Evolutionary conservation across 805 yeast species (phyloP).

Genomic region (Spathaspora passalidarum): DNA sequence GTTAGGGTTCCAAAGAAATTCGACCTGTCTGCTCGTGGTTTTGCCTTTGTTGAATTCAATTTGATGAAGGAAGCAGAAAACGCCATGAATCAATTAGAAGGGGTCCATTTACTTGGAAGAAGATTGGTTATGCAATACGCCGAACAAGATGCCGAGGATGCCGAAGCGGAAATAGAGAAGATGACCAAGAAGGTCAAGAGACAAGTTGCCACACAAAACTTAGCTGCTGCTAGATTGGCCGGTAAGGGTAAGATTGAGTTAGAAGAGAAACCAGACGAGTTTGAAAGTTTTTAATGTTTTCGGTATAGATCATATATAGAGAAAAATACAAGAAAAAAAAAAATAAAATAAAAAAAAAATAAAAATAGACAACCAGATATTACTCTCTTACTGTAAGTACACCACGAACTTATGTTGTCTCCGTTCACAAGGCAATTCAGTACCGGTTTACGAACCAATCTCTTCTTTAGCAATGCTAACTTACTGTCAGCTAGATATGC

Average conservation of each 20-base stretch:
- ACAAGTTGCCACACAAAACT: constrained; percentile 75
- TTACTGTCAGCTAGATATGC: constrained; percentile 8
- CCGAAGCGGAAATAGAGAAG: constrained; percentile 84
- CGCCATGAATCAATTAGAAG: constrained; percentile 91
- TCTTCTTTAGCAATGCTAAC: constrained; percentile 15
- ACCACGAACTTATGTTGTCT: background rate
- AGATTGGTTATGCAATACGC: constrained; percentile 92
- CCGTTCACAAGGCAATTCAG: background rate
- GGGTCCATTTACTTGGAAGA: constrained; percentile 95
- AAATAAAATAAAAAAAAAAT: background rate
- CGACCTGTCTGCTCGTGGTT: constrained; percentile 93
- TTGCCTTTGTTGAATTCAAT: constrained; percentile 93
- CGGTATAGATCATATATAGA: background rate
- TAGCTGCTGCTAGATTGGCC: constrained; percentile 63
- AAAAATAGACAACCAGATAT: background rate
- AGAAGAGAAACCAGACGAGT: constrained; percentile 45
- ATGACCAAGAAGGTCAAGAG: constrained; percentile 83
- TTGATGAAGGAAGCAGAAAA: constrained; percentile 84
- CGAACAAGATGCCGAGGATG: constrained; percentile 73
- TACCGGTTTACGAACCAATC: constrained; percentile 2
- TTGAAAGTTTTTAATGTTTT: constrained; percentile 6
- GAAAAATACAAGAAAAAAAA: background rate
- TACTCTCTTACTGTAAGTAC: background rate
- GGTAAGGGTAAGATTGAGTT: constrained; percentile 76
- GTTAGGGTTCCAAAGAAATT: constrained; percentile 96